These are phyloP conservation scores for Geum urbanum DNA, from an alignment of 306 rosid species.

Conservation along the genomic window DNA sequence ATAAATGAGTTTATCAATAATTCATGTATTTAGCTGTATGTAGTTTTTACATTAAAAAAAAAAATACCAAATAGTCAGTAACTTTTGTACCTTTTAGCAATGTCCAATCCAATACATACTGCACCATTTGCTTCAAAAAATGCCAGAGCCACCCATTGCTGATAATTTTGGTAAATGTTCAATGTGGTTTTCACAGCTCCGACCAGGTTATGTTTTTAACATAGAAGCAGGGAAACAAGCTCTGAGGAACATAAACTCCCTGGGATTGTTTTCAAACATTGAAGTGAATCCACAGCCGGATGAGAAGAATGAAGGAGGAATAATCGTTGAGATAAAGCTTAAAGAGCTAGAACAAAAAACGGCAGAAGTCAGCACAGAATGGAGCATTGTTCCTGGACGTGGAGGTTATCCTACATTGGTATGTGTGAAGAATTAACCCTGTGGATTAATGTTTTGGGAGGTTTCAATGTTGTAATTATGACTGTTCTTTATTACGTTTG, in stretches of 20 bases:
- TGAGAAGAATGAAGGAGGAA: constrained; percentile 90
- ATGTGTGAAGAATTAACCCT: constrained; percentile 15
- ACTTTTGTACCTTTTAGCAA: not conserved
- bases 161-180: constrained; percentile 29
- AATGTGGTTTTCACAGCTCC: constrained; percentile 51
- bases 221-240: constrained; percentile 99
- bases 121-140: not conserved
- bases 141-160: not conserved
- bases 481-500: constrained; percentile 17
- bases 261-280: constrained; percentile 85
- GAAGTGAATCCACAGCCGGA: constrained; percentile 97
- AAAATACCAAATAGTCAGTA: not conserved
- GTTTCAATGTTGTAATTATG: constrained; percentile 13
- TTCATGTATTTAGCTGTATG: not conserved
- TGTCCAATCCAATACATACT: not conserved
- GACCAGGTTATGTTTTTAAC: constrained; percentile 65
- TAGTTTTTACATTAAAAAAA: not conserved
- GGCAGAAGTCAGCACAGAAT: constrained; percentile 90
- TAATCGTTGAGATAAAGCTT: constrained; percentile 84
- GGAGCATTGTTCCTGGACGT: constrained; percentile 97
- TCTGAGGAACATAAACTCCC: constrained; percentile 79
- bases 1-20: not conserved
- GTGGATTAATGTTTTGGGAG: not conserved
- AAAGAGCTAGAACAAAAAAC: constrained; percentile 90
- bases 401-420: constrained; percentile 94